Evolutionary conservation across 2,329 filamentous ascomycete genomes (phyloP).

Genomic region (Colletotrichum magnum): DNA sequence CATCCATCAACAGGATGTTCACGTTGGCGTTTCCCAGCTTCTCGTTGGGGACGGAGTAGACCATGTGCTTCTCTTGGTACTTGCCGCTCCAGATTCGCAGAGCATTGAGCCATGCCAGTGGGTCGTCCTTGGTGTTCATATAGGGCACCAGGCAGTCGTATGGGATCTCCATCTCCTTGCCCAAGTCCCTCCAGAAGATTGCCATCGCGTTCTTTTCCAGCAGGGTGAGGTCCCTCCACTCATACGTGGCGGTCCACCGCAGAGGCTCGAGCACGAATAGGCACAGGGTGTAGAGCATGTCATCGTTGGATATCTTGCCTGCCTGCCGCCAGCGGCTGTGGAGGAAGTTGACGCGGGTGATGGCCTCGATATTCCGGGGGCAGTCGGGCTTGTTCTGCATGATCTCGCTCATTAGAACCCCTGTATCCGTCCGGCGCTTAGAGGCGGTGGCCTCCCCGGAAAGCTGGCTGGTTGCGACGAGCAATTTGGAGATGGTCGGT

Average conservation of each 20-base stretch:
- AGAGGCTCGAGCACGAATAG: slow-evolving; percentile 70
- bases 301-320: slow-evolving; percentile 72
- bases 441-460: slow-evolving; percentile 56
- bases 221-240: slow-evolving; percentile 70
- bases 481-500: slow-evolving; percentile 64
- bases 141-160: slow-evolving; percentile 60
- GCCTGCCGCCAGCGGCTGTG: slow-evolving; percentile 70
- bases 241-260: slow-evolving; percentile 66
- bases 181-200: slow-evolving; percentile 70
- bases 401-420: slow-evolving; percentile 63
- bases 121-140: slow-evolving; percentile 57
- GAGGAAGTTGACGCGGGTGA: slow-evolving; percentile 76
- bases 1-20: slow-evolving; percentile 12
- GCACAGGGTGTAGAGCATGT: slow-evolving; percentile 76
- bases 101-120: slow-evolving; percentile 67
- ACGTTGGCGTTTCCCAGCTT: slow-evolving; percentile 28
- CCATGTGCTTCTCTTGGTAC: slow-evolving; percentile 66
- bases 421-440: slow-evolving; percentile 68
- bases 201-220: slow-evolving; percentile 70
- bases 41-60: slow-evolving; percentile 44
- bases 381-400: slow-evolving; percentile 58
- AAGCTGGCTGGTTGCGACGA: slow-evolving; percentile 65
- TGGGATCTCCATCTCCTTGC: slow-evolving; percentile 68
- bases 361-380: slow-evolving; percentile 61
- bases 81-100: slow-evolving; percentile 61